Percentiles rank a stretch among this genome's conserved stretches.
Evolutionary conservation across 768 basidiomycete species (phyloP).

Genomic region (Multifurca ochricompacta): DNA sequence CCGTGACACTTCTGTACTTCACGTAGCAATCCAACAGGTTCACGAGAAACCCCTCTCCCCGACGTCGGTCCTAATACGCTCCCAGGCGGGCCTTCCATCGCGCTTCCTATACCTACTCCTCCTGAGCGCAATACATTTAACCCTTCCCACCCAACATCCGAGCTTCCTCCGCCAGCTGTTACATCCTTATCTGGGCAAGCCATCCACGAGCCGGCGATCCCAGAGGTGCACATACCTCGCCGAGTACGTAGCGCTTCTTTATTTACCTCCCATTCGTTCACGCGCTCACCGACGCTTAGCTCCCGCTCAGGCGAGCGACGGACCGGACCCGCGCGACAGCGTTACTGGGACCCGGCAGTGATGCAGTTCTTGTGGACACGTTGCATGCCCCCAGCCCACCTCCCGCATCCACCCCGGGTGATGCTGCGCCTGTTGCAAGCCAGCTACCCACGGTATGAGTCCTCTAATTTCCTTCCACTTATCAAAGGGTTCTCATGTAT

Average conservation of each 20-base stretch:
- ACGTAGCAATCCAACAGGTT: background rate
- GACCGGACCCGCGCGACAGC: background rate
- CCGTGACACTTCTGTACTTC: background rate
- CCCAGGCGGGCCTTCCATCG: constrained; percentile 41
- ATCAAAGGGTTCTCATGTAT: background rate
- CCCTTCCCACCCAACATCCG: background rate
- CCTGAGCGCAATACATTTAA: background rate
- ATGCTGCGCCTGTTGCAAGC: background rate
- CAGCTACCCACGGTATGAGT: constrained; percentile 13
- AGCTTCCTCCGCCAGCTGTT: background rate
- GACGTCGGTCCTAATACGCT: constrained; percentile 46
- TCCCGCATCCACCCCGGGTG: background rate
- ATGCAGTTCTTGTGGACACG: background rate
- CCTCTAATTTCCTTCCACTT: too few species aligned
- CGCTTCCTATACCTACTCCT: constrained; percentile 20
- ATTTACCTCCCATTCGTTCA: too few species aligned
- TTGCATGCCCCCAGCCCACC: background rate
- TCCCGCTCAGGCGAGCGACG: constrained; percentile 10
- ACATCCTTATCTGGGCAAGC: background rate
- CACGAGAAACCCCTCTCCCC: constrained; percentile 35
- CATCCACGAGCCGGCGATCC: background rate
- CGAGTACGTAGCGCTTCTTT: background rate
- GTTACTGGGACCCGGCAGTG: background rate
- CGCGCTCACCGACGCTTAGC: constrained; percentile 6
- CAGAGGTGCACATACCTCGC: background rate